phyloP scores from a whole-genome alignment of 75 land plant genomes.

The Chamaecyparis obtusa region DNA sequence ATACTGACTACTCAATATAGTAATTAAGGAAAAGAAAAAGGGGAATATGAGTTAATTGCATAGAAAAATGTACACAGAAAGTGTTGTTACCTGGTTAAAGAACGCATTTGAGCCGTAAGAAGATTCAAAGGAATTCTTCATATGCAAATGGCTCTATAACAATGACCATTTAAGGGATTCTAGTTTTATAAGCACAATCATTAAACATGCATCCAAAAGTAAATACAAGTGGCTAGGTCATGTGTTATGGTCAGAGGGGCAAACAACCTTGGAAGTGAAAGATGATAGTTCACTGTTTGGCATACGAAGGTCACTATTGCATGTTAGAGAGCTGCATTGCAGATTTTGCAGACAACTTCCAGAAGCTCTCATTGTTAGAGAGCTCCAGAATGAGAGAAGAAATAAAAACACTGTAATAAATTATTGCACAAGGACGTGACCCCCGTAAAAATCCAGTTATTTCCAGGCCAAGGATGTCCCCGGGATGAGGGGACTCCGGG shows the following conservation, averaged over 20 bases:
- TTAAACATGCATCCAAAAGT: neutral
- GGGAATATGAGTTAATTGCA: neutral
- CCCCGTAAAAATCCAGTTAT: too few relatives aligned
- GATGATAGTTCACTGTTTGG: neutral
- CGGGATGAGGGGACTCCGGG: too few relatives aligned
- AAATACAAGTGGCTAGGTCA: too few relatives aligned
- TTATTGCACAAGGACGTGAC: too few relatives aligned
- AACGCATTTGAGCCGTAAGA: neutral
- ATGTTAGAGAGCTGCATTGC: too few relatives aligned
- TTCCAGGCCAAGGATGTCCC: too few relatives aligned
- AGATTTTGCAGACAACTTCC: neutral
- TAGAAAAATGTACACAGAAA: neutral
- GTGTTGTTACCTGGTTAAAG: neutral
- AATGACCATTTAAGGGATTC: neutral
- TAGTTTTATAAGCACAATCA: neutral
- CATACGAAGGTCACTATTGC: neutral
- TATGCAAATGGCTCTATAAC: neutral
- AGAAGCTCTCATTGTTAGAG: neutral
- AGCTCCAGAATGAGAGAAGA: too few relatives aligned
- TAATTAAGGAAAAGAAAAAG: neutral
- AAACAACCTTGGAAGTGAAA: neutral
- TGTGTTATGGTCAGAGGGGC: neutral
- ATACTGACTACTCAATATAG: neutral
- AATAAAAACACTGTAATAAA: too few relatives aligned
- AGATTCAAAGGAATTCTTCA: neutral